Conservation (phyloP, 176 grass and related monocot species). For the Rhynchospora pubera region DNA sequence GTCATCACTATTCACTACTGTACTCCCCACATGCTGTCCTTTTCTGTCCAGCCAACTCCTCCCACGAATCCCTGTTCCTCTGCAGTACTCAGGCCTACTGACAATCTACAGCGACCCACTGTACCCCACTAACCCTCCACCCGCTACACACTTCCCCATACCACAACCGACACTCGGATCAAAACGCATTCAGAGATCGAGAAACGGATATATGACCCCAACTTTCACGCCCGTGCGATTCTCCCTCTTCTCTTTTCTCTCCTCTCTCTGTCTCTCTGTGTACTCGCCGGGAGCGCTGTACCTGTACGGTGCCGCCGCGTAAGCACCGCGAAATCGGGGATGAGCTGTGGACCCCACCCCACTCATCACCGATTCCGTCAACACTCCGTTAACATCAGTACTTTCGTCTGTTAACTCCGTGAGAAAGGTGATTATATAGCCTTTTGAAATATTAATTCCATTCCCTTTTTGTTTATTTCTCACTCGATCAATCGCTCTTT, state of each 20-base stretch:
- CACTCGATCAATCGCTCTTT: not conserved
- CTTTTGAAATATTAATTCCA: not conserved
- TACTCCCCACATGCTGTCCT: constrained; percentile 12
- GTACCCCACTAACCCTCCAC: not conserved
- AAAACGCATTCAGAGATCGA: not conserved
- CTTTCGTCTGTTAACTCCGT: not conserved
- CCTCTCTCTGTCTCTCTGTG: not conserved
- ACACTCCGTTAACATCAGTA: not conserved
- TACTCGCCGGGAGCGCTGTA: not conserved
- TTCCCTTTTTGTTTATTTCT: not conserved
- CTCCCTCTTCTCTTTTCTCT: not conserved
- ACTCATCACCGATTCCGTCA: not conserved
- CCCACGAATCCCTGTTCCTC: not conserved
- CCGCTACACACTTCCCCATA: not conserved
- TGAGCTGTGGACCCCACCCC: not conserved
- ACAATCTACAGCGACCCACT: not conserved
- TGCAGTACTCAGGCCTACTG: not conserved
- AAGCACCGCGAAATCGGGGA: constrained; percentile 4
- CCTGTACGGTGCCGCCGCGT: not conserved
- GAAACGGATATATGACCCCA: constrained; percentile 20
- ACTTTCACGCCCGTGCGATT: constrained; percentile 16
- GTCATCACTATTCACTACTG: not conserved
- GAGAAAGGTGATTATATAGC: not conserved
- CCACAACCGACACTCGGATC: not conserved
- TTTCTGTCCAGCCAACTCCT: constrained; percentile 10